Conservation (phyloP, 805 yeast species). For the Citeromyces matritensis region DNA sequence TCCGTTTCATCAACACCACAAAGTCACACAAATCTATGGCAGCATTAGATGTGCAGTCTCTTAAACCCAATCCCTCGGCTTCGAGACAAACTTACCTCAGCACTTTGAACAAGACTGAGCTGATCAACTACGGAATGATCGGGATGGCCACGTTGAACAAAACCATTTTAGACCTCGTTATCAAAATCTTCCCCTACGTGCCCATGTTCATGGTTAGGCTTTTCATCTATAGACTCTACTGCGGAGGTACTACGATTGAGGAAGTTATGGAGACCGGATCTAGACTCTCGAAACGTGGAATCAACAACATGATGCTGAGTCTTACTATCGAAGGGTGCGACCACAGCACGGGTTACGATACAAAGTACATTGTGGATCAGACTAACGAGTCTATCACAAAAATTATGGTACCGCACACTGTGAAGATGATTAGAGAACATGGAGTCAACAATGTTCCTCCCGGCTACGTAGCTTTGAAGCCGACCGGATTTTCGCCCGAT, state of each 20-base stretch:
- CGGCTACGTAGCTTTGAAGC: slow-evolving; percentile 87
- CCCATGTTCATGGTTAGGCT: slow-evolving; percentile 60
- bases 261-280: slow-evolving; percentile 64
- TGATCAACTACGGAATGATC: slow-evolving; percentile 50
- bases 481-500: slow-evolving; percentile 72
- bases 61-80: background rate
- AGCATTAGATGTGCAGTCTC: no score
- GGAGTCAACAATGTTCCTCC: slow-evolving; percentile 64
- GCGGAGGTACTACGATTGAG: slow-evolving; percentile 73
- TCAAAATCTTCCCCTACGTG: slow-evolving; percentile 54
- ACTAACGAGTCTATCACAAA: slow-evolving; percentile 54
- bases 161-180: slow-evolving; percentile 42
- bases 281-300: slow-evolving; percentile 54
- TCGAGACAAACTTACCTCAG: slow-evolving; percentile 23
- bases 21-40: no score
- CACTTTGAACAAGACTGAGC: slow-evolving; percentile 34
- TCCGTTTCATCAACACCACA: no score
- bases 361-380: slow-evolving; percentile 41
- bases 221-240: slow-evolving; percentile 69
- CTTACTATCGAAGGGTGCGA: slow-evolving; percentile 88
- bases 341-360: slow-evolving; percentile 48
- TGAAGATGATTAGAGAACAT: slow-evolving; percentile 31
- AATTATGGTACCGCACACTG: slow-evolving; percentile 60
- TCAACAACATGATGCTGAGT: slow-evolving; percentile 90
- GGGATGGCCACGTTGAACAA: slow-evolving; percentile 58